Evolutionary conservation across 192 early-diverging fungal species (phyloP).

Genomic region (Coemansia sp.): DNA sequence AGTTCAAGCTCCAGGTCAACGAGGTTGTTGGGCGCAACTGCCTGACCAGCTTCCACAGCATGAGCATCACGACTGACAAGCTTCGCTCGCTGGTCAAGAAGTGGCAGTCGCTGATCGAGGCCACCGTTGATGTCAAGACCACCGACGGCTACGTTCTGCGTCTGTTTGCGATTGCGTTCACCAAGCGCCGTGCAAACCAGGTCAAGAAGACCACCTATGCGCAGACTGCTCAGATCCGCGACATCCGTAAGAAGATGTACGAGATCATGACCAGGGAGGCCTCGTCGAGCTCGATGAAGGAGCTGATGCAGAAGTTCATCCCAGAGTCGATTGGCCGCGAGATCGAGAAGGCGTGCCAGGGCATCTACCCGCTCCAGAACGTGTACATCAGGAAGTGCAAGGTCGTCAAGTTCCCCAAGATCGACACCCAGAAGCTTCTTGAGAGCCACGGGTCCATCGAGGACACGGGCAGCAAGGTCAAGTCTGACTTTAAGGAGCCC

Average conservation of each 20-base stretch:
- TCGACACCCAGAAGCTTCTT: slow-evolving; percentile 92
- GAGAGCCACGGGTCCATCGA: slow-evolving; percentile 90
- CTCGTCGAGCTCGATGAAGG: slow-evolving; percentile 86
- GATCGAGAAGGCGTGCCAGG: slow-evolving; percentile 96
- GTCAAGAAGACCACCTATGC: slow-evolving; percentile 98
- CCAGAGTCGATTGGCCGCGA: slow-evolving; percentile 96
- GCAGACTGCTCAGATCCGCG: slow-evolving; percentile 91
- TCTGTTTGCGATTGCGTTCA: slow-evolving; percentile 97
- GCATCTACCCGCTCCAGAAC: slow-evolving; percentile 98
- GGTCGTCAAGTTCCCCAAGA: slow-evolving; percentile 97
- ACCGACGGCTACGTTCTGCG: slow-evolving; percentile 99
- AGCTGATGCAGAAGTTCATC: slow-evolving; percentile 94
- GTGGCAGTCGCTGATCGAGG: slow-evolving; percentile 99
- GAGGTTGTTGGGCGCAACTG: slow-evolving; percentile 98
- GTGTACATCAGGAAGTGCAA: slow-evolving; percentile 97
- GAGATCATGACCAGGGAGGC: slow-evolving; percentile 94
- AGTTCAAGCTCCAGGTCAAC: slow-evolving; percentile 96
- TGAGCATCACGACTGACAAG: slow-evolving; percentile 99
- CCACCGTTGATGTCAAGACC: slow-evolving; percentile 99
- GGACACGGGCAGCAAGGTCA: slow-evolving; percentile 81
- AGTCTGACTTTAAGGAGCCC: slow-evolving; percentile 88
- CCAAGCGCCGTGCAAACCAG: slow-evolving; percentile 91
- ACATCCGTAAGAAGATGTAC: slow-evolving; percentile 99
- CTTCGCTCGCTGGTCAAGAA: slow-evolving; percentile 99
- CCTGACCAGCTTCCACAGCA: slow-evolving; percentile 99